Base-by-base conservation (phyloP, 345 rosid species). In the Excoecaria cochinchinensis region DNA sequence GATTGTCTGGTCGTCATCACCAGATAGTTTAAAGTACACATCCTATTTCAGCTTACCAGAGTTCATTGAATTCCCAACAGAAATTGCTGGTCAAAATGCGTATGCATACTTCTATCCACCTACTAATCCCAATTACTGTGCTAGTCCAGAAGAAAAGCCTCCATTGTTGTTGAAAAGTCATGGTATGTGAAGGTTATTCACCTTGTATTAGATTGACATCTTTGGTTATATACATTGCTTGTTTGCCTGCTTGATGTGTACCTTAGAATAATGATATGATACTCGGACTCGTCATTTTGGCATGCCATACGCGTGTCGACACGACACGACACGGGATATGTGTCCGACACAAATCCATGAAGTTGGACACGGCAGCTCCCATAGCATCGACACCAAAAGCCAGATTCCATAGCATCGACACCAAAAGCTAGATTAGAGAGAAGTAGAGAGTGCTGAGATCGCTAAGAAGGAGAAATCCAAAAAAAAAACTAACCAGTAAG, bases 61-160 rank as follows among this genome's bases (percentile, higher is more conserved):
- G 84, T 76, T 91, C 25, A 86, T 92, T 83, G 98, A 95, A 81
- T 95, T 93, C 78, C 97, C 97, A 68, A 93, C 99, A 42, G 90
- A 83, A 79, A 87, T 91, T 81, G 86, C 91, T 77, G 94, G 96
- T 69, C 90, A 93, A 79, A 90, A 79, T 64, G 94, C 99, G 17
- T 95, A 87, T 80, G 99, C 99, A 61, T 95, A 87, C 81, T 95
- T 61, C 75, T 92, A 95, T 83, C 93, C 92, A 44, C 97, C 99
- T 64, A 82, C 87, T 52, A 95, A 92, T 84, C 92, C 91, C 7
- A 64, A 56, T 19, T 90, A 87, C 81, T 86, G 84, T 64, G 90
- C 87, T 80, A 86, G 81, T 77, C 73, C 77, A 69, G 92, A 89
- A 71, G 98, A 95, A 82, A 90, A 85, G 79, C 99, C 99, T 76